Base-by-base conservation (phyloP, 2,329 filamentous ascomycete genomes). In the Volutella citrinella region DNA sequence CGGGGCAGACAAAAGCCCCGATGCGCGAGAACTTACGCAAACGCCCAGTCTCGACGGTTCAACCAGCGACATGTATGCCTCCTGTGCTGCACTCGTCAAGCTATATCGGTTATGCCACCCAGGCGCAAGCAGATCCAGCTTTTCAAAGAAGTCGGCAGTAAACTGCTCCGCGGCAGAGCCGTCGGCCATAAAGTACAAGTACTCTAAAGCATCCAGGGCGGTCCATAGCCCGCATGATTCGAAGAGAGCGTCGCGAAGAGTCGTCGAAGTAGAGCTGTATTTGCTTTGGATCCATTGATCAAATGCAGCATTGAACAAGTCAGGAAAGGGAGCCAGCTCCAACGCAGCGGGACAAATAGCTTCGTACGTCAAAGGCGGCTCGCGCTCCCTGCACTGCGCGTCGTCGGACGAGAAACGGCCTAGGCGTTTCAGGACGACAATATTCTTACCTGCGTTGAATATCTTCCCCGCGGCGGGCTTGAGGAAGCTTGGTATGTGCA, bases 371-470 rank as follows among this genome's bases (percentile, higher is more conserved):
- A 87, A 59, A 11, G 48, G 61, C 20, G 64, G 70, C 42, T 71
- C 73, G 32, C 39, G 57, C 25, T 40, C 60, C 37, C 35, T 31
- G 30, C 40, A 49, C 5, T 49, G 38, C 4, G 42, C 46, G 56
- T 53, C 56, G 36, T 49, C 53, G 29, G 61, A 49, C 30, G 66
- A 57, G 40, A 74, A 69, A 35, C 73, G 69, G 24, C 80, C 78
- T 10, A 95, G 68, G 29, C 83, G 76, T 40, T 82, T 82, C n/a
- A 96, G 65, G 27, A 96, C 84, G 2, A 93, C 78, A 35, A 93
- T 82, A 49, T 84, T 94, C 61, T 96, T 96, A 1, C 91, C 91
- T 3, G 87, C 82, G 2, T 82, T 88, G 51, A 95, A 91, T 22
- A 96, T 87, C 42, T 81, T 84, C 16, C 69, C 65, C 1, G 78